Conservation (phyloP, 2,329 filamentous ascomycete genomes). For the Alternaria arbusti region DNA sequence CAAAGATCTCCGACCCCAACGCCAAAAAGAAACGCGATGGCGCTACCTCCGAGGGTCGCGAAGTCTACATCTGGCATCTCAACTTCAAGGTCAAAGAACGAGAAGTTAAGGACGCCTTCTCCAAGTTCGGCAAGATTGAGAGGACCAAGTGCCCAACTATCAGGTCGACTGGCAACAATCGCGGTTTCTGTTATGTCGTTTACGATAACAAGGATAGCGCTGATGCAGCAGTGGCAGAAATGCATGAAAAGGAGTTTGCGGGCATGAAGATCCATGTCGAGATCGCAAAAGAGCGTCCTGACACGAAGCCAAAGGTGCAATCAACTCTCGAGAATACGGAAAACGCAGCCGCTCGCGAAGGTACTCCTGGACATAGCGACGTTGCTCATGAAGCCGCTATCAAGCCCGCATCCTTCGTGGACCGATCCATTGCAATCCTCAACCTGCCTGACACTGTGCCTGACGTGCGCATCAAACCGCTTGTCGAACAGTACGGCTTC, state of each 20-base stretch:
- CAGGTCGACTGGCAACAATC: slow-evolving; percentile 70
- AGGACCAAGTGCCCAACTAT: slow-evolving; percentile 71
- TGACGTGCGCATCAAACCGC: slow-evolving; percentile 76
- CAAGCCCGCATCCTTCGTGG: slow-evolving; percentile 42
- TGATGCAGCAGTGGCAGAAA: slow-evolving; percentile 65
- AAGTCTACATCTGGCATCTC: slow-evolving; percentile 85
- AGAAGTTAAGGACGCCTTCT: slow-evolving; percentile 74
- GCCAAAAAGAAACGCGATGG: slow-evolving; percentile 80
- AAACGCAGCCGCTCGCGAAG: slow-evolving; percentile 46
- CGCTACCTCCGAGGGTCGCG: slow-evolving; percentile 83
- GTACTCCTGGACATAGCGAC: slow-evolving; percentile 22
- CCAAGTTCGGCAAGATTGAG: slow-evolving; percentile 76
- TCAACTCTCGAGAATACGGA: slow-evolving; percentile 57
- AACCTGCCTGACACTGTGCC: slow-evolving; percentile 92
- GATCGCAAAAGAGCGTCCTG: slow-evolving; percentile 52
- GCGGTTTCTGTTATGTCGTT: slow-evolving; percentile 81
- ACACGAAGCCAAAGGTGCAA: slow-evolving; percentile 54
- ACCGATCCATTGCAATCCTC: slow-evolving; percentile 80
- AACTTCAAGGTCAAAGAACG: slow-evolving; percentile 77
- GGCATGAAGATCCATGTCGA: slow-evolving; percentile 70
- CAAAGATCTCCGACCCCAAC: slow-evolving; percentile 83
- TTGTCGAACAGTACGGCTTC: slow-evolving; percentile 76
- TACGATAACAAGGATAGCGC: slow-evolving; percentile 73
- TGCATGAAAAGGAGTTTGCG: slow-evolving; percentile 75
- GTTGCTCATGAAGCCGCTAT: slow-evolving; percentile 31